phyloP scores from a whole-genome alignment of 495 filamentous ascomycete genomes.

The Trichoderma gamsii region DNA sequence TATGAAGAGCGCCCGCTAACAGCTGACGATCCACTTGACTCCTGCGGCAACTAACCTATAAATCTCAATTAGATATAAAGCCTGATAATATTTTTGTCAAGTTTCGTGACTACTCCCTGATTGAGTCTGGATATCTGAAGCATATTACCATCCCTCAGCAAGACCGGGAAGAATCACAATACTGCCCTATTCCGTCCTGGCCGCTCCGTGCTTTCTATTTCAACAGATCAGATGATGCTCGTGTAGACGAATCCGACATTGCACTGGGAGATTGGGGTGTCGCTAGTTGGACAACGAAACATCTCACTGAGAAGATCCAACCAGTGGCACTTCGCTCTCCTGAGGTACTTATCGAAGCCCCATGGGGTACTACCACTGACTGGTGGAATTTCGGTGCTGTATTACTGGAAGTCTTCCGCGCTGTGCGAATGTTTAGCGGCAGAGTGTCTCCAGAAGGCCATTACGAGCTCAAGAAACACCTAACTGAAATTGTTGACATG shows the following conservation, averaged over 20 bases:
- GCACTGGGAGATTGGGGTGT: slow-evolving; percentile 29
- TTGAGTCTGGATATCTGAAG: not conserved
- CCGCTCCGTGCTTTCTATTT: not conserved
- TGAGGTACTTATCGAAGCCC: slow-evolving; percentile 28
- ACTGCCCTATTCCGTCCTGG: not conserved
- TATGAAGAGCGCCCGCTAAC: not conserved
- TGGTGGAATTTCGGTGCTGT: slow-evolving; percentile 19
- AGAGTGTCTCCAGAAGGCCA: not conserved
- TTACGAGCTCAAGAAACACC: not conserved
- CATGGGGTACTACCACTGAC: slow-evolving; percentile 25
- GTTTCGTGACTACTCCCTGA: not conserved
- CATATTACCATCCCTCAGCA: not conserved
- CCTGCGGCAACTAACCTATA: not conserved
- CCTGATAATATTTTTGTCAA: not conserved
- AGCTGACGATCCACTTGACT: too few relatives aligned
- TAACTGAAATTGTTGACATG: not conserved
- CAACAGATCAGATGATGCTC: not conserved
- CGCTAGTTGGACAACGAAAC: slow-evolving; percentile 24
- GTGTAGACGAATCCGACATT: slow-evolving; percentile 5
- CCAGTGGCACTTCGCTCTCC: slow-evolving; percentile 27
- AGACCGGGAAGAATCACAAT: not conserved
- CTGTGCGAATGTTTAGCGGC: not conserved
- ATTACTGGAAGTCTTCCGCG: not conserved
- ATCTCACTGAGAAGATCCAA: slow-evolving; percentile 28
- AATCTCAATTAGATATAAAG: not conserved